Evolutionary conservation across 768 basidiomycete species (phyloP), one percentile per base, ranked within the genome.

Genomic region (Leccinum subgranulosum): DNA sequence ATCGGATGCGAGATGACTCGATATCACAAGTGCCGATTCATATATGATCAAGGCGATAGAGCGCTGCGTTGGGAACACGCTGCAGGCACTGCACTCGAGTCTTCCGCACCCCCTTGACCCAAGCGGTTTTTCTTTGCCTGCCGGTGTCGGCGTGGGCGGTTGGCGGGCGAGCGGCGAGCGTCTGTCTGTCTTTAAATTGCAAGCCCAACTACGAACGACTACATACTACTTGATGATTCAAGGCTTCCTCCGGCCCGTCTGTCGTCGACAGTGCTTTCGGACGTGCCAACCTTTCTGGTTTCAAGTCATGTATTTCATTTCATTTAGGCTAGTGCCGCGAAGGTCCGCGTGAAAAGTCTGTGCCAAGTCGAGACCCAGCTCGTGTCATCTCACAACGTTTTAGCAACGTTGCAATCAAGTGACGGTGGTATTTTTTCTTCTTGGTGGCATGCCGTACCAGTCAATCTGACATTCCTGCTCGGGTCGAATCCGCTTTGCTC

Each of bases 351-450:
- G 39, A 41, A 41, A 41, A 41, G n/a, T 33, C 6, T 23, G 49
- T 53, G 27, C 27, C 27, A 27, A 39, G 64, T 68, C 60, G 60
- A 63, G 60, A 54, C 54, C n/a, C 50, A 31, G 49, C 53, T 56
- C 59, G 47, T 62, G 65, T 64, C 61, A 59, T 45, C 25, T 23
- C 34, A 53, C 64, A 71, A 70, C 69, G 69, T 71, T 71, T 46
- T 58, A 61, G 57, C 67, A 70, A 71, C 69, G 69, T 67, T 71
- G 68, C 39, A 41, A 41, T 41, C 68, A 33, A 53, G 23, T 60
- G 57, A 25, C 12, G 49, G 54, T 67, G 15, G 25, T 36, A 49
- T 62, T n/a, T 46, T 36, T 46, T 31, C 31, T 49, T 41, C 50
- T 48, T 45, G 36, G 29, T 49, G 48, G 58, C 64, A 62, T 57